These are phyloP conservation scores for Perilla frutescens DNA, from an alignment of 257 asterid genomes.

Conservation along the genomic window DNA sequence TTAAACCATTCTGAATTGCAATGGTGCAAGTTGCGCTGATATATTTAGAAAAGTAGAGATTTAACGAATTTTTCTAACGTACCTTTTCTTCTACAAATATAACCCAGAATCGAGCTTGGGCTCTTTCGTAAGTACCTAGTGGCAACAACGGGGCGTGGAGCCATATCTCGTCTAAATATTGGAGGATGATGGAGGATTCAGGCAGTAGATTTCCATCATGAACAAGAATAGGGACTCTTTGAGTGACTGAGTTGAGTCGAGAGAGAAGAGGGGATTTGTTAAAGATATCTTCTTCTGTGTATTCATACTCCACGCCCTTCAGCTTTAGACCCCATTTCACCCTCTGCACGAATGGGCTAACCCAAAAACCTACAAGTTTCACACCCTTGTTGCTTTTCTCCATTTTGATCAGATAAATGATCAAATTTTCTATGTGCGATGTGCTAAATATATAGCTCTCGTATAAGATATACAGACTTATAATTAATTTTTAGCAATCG, in stretches of 20 bases:
- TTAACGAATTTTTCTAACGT: neutral
- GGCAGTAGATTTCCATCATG: slow-evolving; percentile 44
- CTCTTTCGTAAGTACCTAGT: slow-evolving; percentile 41
- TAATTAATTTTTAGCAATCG: no score
- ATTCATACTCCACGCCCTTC: slow-evolving; percentile 49
- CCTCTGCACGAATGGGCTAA: slow-evolving; percentile 47
- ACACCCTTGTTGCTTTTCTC: slow-evolving; percentile 26
- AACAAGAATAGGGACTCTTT: slow-evolving; percentile 49
- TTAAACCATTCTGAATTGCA: no score
- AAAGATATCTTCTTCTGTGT: slow-evolving; percentile 50
- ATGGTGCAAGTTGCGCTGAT: no score
- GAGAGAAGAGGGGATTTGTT: slow-evolving; percentile 42
- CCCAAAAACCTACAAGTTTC: slow-evolving; percentile 51
- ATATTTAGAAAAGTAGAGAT: no score
- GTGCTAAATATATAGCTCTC: no score
- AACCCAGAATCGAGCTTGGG: slow-evolving; percentile 50
- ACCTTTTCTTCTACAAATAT: slow-evolving; percentile 46
- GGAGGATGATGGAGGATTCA: slow-evolving; percentile 47
- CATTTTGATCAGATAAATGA: neutral
- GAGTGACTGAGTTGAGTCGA: slow-evolving; percentile 42
- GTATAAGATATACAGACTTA: no score
- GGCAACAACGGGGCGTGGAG: slow-evolving; percentile 43
- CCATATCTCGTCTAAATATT: slow-evolving; percentile 56
- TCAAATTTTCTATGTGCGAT: neutral
- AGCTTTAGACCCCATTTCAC: slow-evolving; percentile 54